Conservation (phyloP, 2,329 filamentous ascomycete genomes). For the Colletotrichum lindemuthianum region DNA sequence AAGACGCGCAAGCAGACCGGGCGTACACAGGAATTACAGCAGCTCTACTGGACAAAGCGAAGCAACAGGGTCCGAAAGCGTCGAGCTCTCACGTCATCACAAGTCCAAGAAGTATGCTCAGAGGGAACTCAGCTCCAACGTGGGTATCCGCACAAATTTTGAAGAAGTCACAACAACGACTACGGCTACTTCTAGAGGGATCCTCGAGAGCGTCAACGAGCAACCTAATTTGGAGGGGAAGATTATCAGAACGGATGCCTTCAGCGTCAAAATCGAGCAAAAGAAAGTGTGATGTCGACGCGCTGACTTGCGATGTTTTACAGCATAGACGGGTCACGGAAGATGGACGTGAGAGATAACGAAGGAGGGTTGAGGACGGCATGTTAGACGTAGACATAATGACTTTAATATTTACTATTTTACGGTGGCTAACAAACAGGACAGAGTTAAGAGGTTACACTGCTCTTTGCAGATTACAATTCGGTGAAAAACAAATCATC, state of each 20-base stretch:
- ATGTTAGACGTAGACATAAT: too few species aligned
- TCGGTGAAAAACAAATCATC: too few species aligned
- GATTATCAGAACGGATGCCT: background rate
- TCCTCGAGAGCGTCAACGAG: background rate
- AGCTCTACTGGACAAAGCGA: conserved; percentile 6
- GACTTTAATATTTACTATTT: too few species aligned
- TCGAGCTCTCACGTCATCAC: background rate
- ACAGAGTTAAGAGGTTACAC: too few species aligned
- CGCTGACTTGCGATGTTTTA: too few species aligned
- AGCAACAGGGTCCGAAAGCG: background rate
- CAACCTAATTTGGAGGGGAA: background rate
- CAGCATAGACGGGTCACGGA: too few species aligned
- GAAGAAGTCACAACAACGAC: background rate
- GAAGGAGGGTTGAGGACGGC: too few species aligned
- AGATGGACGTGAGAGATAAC: too few species aligned
- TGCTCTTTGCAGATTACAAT: too few species aligned
- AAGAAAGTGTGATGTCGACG: too few species aligned
- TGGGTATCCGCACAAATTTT: background rate
- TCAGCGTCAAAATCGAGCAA: background rate
- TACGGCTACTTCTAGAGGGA: background rate
- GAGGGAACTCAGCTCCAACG: background rate
- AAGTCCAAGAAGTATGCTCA: background rate
- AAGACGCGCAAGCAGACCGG: conserved; percentile 31
- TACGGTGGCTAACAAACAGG: too few species aligned
- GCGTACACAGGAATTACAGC: background rate